Percentiles rank a stretch among this genome's conserved stretches.
phyloP scores from a whole-genome alignment of 805 yeast genomes.

The Millerozyma acaciae region DNA sequence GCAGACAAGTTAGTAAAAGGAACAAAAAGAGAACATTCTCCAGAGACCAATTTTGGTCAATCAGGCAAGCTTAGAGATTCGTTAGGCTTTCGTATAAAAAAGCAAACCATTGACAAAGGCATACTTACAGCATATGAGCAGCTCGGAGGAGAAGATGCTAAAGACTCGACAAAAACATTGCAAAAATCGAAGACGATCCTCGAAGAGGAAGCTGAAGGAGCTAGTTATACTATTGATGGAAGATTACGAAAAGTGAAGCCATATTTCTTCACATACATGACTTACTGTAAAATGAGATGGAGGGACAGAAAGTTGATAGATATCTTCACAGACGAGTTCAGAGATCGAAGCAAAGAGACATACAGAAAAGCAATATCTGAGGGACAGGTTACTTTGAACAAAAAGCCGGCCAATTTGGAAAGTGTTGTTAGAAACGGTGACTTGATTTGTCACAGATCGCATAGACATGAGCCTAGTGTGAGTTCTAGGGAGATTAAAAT shows the following conservation, averaged over 20 bases:
- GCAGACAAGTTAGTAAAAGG: constrained; percentile 6
- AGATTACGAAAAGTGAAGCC: constrained; percentile 73
- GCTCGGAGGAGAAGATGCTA: constrained; percentile 30
- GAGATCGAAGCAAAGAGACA: constrained; percentile 69
- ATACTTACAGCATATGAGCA: constrained; percentile 38
- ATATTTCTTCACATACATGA: constrained; percentile 82
- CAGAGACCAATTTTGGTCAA: constrained; percentile 3
- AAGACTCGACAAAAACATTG: constrained; percentile 17
- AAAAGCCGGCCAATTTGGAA: constrained; percentile 57
- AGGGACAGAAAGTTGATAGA: constrained; percentile 76
- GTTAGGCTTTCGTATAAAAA: constrained; percentile 45
- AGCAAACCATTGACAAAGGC: constrained; percentile 43
- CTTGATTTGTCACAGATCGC: constrained; percentile 70
- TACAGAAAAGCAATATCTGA: constrained; percentile 47
- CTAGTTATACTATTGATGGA: constrained; percentile 54
- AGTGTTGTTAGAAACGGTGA: constrained; percentile 78
- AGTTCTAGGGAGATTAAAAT: constrained; percentile 55
- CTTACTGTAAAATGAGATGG: constrained; percentile 92
- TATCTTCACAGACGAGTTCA: constrained; percentile 76
- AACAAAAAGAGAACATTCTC: constrained; percentile 9
- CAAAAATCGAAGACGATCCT: constrained; percentile 33
- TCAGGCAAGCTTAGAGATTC: constrained; percentile 30
- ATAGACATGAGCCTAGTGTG: constrained; percentile 90
- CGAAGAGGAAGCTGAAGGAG: constrained; percentile 59
- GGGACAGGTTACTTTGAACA: constrained; percentile 78